Conservation (phyloP, 495 filamentous ascomycete species). For the Hyaloscypha bicolor region DNA sequence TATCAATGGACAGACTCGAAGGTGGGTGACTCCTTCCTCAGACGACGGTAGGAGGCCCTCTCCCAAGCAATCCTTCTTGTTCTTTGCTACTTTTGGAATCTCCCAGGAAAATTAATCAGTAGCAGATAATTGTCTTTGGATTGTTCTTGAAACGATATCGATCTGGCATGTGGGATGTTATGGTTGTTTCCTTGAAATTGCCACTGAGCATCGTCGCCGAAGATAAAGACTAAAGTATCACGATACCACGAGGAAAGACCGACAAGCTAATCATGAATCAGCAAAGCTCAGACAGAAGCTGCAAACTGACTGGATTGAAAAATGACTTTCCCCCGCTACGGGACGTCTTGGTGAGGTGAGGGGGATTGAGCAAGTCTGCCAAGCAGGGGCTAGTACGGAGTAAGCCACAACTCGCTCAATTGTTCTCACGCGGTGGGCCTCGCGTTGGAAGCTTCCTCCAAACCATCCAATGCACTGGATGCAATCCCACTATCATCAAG, state of each 20-base stretch:
- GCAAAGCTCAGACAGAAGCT: background rate
- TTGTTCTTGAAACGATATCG: too few relatives aligned
- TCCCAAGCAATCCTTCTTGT: too few relatives aligned
- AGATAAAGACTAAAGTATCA: background rate
- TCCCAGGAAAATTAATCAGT: too few relatives aligned
- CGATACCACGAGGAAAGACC: too few relatives aligned
- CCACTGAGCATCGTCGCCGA: too few relatives aligned
- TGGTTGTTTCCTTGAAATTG: too few relatives aligned
- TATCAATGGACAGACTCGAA: background rate
- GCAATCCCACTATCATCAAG: background rate
- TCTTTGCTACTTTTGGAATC: too few relatives aligned
- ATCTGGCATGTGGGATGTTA: too few relatives aligned
- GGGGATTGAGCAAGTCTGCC: background rate
- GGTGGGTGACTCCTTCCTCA: background rate
- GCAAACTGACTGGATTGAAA: too few relatives aligned
- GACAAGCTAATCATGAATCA: background rate
- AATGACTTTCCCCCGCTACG: too few relatives aligned
- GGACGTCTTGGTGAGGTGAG: background rate
- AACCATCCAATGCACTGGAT: background rate
- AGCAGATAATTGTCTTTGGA: too few relatives aligned
- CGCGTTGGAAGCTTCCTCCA: background rate
- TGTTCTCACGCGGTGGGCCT: background rate
- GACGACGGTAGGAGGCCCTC: too few relatives aligned
- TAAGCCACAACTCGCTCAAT: slow-evolving; percentile 3
- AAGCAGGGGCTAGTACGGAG: background rate